Conservation (phyloP, 2,329 filamentous ascomycete species). For the Reticulascus tulasneorum region DNA sequence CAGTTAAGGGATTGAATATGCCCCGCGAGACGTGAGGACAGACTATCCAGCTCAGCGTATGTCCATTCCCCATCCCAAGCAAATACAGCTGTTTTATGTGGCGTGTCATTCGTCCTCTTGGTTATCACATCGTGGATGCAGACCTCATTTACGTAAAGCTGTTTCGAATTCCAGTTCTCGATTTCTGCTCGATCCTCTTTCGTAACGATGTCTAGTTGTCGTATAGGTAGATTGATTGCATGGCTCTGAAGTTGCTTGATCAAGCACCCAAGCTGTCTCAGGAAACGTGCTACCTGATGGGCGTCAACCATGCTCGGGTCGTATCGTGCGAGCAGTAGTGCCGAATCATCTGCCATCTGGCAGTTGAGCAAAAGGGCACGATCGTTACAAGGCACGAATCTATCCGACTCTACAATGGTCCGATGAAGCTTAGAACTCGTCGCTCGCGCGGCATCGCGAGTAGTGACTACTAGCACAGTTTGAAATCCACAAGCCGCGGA, state of each 20-base stretch:
- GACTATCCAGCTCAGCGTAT: conserved; percentile 17
- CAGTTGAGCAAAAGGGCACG: conserved; percentile 7
- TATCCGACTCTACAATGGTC: neutral
- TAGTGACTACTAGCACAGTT: conserved; percentile 7
- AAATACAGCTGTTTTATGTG: conserved; percentile 14
- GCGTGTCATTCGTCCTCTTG: neutral
- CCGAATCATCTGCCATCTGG: conserved; percentile 3
- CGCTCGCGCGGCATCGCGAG: neutral
- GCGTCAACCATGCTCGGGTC: conserved; percentile 3
- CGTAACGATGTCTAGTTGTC: conserved; percentile 3
- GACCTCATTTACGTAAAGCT: neutral
- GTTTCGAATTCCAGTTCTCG: neutral
- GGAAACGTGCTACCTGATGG: conserved; percentile 2
- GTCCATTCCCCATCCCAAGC: conserved; percentile 20
- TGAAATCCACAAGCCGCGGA: conserved; percentile 2
- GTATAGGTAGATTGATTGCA: neutral
- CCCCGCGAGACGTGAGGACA: conserved; percentile 15
- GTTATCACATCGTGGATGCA: conserved; percentile 4
- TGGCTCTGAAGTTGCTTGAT: neutral
- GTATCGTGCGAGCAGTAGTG: conserved; percentile 1
- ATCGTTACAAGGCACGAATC: conserved; percentile 1
- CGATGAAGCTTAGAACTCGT: neutral
- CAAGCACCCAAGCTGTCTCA: conserved; percentile 7
- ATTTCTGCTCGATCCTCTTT: neutral
- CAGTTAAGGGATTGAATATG: neutral